phyloP scores from a whole-genome alignment of 352 stramenopile species.

The Phytophthora tentaculata region DNA sequence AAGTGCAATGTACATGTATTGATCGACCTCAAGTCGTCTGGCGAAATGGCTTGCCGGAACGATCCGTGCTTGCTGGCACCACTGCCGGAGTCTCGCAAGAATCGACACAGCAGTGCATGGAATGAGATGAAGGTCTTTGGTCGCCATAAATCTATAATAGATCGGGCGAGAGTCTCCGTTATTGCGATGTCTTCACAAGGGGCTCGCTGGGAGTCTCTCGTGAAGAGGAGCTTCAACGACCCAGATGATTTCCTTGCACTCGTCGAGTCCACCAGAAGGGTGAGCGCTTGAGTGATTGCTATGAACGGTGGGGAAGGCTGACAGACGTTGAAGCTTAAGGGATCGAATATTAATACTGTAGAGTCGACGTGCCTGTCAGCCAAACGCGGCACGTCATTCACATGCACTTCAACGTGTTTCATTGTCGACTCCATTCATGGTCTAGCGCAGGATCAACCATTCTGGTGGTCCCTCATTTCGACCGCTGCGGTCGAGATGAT shows the following conservation, averaged over 20 bases:
- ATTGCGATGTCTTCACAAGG: too few relatives aligned
- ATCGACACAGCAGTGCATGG: background rate
- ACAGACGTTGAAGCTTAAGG: constrained; percentile 25
- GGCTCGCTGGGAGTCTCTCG: too few relatives aligned
- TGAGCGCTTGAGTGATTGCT: background rate
- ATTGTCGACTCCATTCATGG: too few relatives aligned
- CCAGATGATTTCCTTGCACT: constrained; percentile 29
- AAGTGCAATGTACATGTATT: background rate
- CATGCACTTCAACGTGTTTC: constrained; percentile 14
- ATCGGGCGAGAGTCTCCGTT: constrained; percentile 19
- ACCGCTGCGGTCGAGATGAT: too few relatives aligned
- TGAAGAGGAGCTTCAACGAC: constrained; percentile 15
- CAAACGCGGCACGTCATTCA: background rate
- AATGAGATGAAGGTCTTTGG: constrained; percentile 1
- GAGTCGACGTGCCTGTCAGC: constrained; percentile 7
- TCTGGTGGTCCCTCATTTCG: too few relatives aligned
- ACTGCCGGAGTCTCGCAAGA: too few relatives aligned
- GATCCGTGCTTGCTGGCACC: too few relatives aligned
- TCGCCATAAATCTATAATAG: constrained; percentile 5
- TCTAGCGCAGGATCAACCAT: too few relatives aligned
- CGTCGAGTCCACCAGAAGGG: constrained; percentile 9
- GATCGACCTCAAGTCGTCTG: constrained; percentile 6
- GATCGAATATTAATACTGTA: too few relatives aligned
- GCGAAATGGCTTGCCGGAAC: constrained; percentile 17
- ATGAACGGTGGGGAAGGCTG: constrained; percentile 14